phyloP scores from a whole-genome alignment of 805 yeast genomes.

The Pichia insulana region DNA sequence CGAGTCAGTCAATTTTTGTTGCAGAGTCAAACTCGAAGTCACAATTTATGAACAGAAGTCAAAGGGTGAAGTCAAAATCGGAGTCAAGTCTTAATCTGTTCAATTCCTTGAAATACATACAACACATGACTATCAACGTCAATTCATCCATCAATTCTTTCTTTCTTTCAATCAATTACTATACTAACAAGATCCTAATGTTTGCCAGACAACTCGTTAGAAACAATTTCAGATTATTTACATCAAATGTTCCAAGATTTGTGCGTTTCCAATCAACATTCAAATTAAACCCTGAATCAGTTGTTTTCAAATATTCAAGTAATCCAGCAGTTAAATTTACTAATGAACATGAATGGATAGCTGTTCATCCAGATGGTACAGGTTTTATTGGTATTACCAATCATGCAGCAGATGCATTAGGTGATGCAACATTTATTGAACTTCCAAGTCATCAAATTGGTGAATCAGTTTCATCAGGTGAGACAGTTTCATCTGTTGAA shows the following conservation, averaged over 20 bases:
- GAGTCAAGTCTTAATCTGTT: no score
- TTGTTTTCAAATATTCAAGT: conserved; percentile 25
- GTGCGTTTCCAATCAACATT: conserved; percentile 17
- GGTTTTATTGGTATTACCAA: conserved; percentile 86
- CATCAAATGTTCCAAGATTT: conserved; percentile 11
- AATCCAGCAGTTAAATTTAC: conserved; percentile 62
- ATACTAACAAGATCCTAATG: conserved; percentile 6
- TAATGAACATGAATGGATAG: conserved; percentile 91
- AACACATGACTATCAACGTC: not conserved
- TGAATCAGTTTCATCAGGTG: conserved; percentile 50
- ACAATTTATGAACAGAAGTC: no score
- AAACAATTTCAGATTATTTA: conserved; percentile 5
- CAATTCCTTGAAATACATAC: no score
- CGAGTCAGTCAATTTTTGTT: no score
- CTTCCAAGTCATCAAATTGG: conserved; percentile 46
- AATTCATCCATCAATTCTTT: not conserved
- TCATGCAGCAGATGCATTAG: conserved; percentile 93
- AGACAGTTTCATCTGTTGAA: conserved; percentile 86
- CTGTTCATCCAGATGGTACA: conserved; percentile 71
- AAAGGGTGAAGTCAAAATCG: no score
- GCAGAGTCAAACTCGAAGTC: no score
- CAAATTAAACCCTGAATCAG: conserved; percentile 24
- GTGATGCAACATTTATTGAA: conserved; percentile 93
- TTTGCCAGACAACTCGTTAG: conserved; percentile 10
- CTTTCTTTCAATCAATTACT: not conserved